Evolutionary conservation across 1,284 basidiomycete species (phyloP), one percentile per base, ranked within the genome.

Genomic region (Ganoderma meredithae): DNA sequence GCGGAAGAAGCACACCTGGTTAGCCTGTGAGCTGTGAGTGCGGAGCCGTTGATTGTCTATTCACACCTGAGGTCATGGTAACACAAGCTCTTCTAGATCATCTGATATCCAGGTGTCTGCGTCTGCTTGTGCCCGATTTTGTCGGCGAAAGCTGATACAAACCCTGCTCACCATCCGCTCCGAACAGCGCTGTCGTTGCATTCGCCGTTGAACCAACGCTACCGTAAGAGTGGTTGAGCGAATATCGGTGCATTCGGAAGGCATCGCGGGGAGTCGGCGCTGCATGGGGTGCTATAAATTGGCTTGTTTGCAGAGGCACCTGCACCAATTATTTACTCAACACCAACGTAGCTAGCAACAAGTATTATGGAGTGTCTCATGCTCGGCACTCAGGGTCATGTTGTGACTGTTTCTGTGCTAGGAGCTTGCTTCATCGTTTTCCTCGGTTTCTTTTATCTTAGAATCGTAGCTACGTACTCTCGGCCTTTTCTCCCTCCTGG

Each of bases 401-500:
- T 6, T 55, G 15, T 55, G 4, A 15, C 27, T 1, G 19, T 33
- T 1, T 31, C 13, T 55, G 4, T 55, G 2, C 52, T 33, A 19
- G 27, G 27, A 13, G 52, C 52, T 19, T 55, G 52, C 10, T 33
- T 55, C 31, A 15, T 55, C 19, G 17, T 55, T 9, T 31, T 55
- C 25, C 27, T 55, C 27, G 9, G 3, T 33, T 15, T 5, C 6
- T 27, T 15, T 8, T 13, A 25, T 52, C 22, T 33, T 19, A 55
- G 17, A 27, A 17, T 15, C 15, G 15, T 17, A 7, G 52, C 52
- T 3, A 15, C 27, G 17, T 27, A 5, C 27, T 39, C 56, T 2
- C 10, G 15, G 15, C 41, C 58, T 22, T 53, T 63, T 12, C 53
- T 68, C 6, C 67, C 67, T 22, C 67, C 67, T 27, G 67, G 67